Base-by-base conservation (phyloP, 2,329 filamentous ascomycete species). In the Penicillium griseofulvum region DNA sequence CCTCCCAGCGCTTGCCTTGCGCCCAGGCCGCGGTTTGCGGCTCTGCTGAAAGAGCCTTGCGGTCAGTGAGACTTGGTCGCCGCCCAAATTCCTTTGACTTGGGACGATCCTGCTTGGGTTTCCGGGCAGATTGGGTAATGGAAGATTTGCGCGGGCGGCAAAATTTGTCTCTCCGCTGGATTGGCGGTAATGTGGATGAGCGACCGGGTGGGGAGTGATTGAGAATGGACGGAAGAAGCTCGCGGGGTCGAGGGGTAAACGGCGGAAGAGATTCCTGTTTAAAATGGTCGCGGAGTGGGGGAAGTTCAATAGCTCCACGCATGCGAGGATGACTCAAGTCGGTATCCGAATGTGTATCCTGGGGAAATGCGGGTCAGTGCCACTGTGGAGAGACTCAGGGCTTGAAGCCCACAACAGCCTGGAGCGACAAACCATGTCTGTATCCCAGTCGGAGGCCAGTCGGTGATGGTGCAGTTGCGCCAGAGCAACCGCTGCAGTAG, bases 1-100 rank as follows among this genome's bases (percentile, higher is more conserved):
- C 93, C 74, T 96, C 91, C 94, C 93, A 97, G 67, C 93, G 83
- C 77, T 94, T 96, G 62, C 90, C 91, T 75, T 89, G 85, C 46
- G 83, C 78, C 65, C 82, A 84, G 17, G 82, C 89, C 56, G 89
- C 87, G 19, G 84, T 86, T 54, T 87, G 84, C 24, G 92, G 91
- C 74, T 97, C 93, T 39, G 90, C 90, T 16, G 91, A 96, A 63
- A 89, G 83, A 53, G 91, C 90, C 75, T 96, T 96, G 59, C 90
- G 84, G 66, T 90, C 86, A 65, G 87, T 86, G 55, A 87, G 83
- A 68, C 88, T 87, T 61, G 90, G 80, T 59, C 88, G 83, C 77
- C 89, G 87, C 52, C 86, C 84, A 46, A 87, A 85, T 50, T 90
- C 87, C 57, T 87, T 87, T 26, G 91, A 95, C 65, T 84, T 88